A percentile compares a stretch with the other conserved stretches of the same genome.
phyloP scores from a whole-genome alignment of 2,329 filamentous ascomycete species.

The Parastagonospora nodorum region DNA sequence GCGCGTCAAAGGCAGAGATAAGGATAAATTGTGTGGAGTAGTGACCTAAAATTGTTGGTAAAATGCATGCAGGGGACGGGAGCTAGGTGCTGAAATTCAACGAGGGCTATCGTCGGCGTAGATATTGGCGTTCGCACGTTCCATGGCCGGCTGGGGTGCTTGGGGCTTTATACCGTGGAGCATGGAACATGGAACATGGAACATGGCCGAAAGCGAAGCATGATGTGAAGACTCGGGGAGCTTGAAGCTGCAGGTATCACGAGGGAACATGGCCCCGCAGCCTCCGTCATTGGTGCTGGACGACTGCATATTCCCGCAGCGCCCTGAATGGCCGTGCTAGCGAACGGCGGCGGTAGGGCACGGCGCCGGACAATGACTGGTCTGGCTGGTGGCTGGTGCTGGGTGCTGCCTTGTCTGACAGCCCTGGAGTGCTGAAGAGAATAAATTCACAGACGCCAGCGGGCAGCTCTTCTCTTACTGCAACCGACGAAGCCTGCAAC shows the following conservation, averaged over 20 bases:
- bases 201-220: background rate
- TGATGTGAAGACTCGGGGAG: conserved; percentile 5
- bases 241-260: conserved; percentile 7
- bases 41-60: conserved; percentile 22
- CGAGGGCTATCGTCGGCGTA: conserved; percentile 34
- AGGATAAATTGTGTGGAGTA: conserved; percentile 12
- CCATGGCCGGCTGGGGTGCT: conserved; percentile 6
- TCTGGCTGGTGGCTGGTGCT: too few species aligned
- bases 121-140: conserved; percentile 24
- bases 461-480: background rate
- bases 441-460: conserved; percentile 15
- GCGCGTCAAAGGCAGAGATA: conserved; percentile 10
- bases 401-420: conserved; percentile 4
- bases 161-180: background rate
- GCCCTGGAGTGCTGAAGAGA: background rate
- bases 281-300: conserved; percentile 11
- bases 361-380: background rate
- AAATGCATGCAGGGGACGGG: conserved; percentile 37
- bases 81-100: conserved; percentile 32
- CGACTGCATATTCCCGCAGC: conserved; percentile 3
- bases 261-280: conserved; percentile 10
- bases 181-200: too few species aligned
- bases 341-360: conserved; percentile 10
- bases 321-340: conserved; percentile 23
- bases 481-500: background rate